Evolutionary conservation across 2,329 filamentous ascomycete species (phyloP), one percentile per base, ranked within the genome.

Genomic region (Trichoderma polysporum): DNA sequence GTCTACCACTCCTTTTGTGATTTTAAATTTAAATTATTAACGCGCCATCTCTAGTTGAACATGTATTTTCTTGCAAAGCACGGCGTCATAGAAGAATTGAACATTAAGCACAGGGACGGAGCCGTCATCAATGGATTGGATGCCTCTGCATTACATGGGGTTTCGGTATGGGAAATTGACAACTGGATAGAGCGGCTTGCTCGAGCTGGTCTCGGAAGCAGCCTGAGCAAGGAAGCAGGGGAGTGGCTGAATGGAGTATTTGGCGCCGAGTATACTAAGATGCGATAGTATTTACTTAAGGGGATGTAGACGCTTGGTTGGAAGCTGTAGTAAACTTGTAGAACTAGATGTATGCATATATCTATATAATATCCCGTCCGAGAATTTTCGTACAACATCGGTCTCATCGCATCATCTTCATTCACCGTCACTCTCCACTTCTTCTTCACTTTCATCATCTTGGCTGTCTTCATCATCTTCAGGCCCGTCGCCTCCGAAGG

Each of bases 11-110:
- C 25, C 13, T 22, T 41, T 12, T 27, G 12, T 15, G 10, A 13
- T 13, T 4, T 4, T 12, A 17, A 1, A 3, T 19, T 3, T 33
- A 7, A 13, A 8, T n/a, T 8, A 25, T 29, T 41, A 56, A 19
- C 54, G 65, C 27, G 65, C 53, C 39, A 4, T 60, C 1, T 22
- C 12, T n/a, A 79, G 77, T 54, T 69, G n/a, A 74, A 75, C 27
- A 66, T 81, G 17, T 70, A 71, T 19, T 77, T 81, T 67, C 76
- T 79, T 52, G 74, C 78, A 41, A 76, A 74, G 17, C 78, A 81
- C 31, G 80, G 80, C 17, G 60, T 77, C 12, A 68, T 81, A 37
- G 76, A 79, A 7, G 71, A 73, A 0, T 73, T 81, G 57, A 63
- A 60, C 0, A 66, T 80, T n/a, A 71, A 73, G 27, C 72, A 71